These are phyloP conservation scores for Vicia sativa DNA, from an alignment of 306 rosid genomes.

Conservation along the genomic window DNA sequence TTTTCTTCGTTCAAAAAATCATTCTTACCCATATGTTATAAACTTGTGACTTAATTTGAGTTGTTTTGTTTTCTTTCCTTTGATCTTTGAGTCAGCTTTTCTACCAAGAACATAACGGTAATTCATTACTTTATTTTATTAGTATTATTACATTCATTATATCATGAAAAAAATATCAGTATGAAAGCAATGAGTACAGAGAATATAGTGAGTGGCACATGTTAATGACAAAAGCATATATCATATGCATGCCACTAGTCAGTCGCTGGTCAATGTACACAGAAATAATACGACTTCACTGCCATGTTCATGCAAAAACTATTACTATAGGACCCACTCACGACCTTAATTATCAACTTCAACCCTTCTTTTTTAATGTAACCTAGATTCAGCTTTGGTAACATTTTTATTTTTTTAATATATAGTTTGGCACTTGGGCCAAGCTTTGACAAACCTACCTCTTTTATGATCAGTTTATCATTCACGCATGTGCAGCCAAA, in stretches of 20 bases:
- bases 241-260: constrained; percentile 29
- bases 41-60: background rate
- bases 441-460: constrained; percentile 17
- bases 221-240: constrained; percentile 32
- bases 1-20: too few relatives aligned
- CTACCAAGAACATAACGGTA: background rate
- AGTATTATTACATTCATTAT: background rate
- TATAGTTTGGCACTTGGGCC: background rate
- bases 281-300: constrained; percentile 42
- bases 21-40: too few relatives aligned
- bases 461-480: constrained; percentile 36
- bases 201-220: constrained; percentile 8
- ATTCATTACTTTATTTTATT: too few relatives aligned
- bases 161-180: background rate
- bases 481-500: constrained; percentile 34
- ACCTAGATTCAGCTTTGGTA: too few relatives aligned
- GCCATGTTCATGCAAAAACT: constrained; percentile 41
- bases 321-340: constrained; percentile 31
- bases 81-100: background rate
- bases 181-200: background rate
- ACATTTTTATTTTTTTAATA: too few relatives aligned
- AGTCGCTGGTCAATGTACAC: constrained; percentile 42
- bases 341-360: background rate
- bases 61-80: background rate
- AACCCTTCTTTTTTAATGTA: background rate